Percentiles rank a stretch among this genome's conserved stretches.
Conservation (phyloP, 371 early-diverging fungal species). For the Mortierella sp. region DNA sequence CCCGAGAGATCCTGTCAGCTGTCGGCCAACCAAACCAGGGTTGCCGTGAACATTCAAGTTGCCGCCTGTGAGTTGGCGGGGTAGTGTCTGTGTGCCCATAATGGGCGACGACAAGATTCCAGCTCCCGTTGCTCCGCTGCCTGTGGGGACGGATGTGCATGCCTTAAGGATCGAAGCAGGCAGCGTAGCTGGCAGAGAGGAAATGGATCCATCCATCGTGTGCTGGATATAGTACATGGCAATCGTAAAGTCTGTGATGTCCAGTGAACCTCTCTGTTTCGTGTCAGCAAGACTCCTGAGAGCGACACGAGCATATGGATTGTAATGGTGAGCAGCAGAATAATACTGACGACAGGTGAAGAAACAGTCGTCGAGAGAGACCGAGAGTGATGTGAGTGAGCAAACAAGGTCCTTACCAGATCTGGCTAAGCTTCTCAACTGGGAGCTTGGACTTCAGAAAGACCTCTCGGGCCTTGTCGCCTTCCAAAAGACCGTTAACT, state of each 20-base stretch:
- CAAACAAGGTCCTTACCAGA: slow-evolving; percentile 53
- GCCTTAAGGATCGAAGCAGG: slow-evolving; percentile 67
- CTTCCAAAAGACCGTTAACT: slow-evolving; percentile 71
- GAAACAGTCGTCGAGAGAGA: no score
- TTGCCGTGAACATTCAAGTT: slow-evolving; percentile 28
- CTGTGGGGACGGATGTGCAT: slow-evolving; percentile 59
- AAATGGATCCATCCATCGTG: slow-evolving; percentile 70
- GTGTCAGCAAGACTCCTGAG: slow-evolving; percentile 76
- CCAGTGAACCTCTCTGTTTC: slow-evolving; percentile 71
- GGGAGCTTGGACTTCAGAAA: slow-evolving; percentile 66
- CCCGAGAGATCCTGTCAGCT: slow-evolving; percentile 40
- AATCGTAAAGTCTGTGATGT: slow-evolving; percentile 80
- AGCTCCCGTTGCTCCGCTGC: slow-evolving; percentile 57
- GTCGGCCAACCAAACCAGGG: slow-evolving; percentile 22
- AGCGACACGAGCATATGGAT: background rate
- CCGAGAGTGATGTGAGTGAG: no score
- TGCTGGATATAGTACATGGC: slow-evolving; percentile 85
- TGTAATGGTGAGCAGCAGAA: no score
- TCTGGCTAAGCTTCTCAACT: slow-evolving; percentile 58
- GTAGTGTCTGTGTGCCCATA: slow-evolving; percentile 31
- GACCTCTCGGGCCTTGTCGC: slow-evolving; percentile 61
- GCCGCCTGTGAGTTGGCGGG: slow-evolving; percentile 41
- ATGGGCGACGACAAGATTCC: slow-evolving; percentile 43
- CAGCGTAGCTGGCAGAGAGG: slow-evolving; percentile 67
- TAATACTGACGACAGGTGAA: no score